Conservation (phyloP, 2,329 filamentous ascomycete genomes). For the Monilinia aucupariae region DNA sequence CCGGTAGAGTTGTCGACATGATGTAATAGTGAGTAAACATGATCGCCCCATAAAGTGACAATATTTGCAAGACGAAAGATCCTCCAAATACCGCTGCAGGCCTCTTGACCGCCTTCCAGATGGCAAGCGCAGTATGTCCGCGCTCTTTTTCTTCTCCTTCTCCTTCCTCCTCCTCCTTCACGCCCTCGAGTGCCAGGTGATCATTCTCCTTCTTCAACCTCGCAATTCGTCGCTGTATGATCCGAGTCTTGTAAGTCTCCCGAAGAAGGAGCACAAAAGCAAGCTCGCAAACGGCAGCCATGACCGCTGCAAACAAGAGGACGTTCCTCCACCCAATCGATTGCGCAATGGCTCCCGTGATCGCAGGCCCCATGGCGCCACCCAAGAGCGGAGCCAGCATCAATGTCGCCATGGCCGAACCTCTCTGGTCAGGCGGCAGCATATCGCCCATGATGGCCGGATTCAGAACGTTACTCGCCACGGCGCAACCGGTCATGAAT, state of each 20-base stretch:
- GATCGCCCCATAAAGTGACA: constrained; percentile 41
- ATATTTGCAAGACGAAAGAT: constrained; percentile 46
- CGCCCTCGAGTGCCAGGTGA: neutral
- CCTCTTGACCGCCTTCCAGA: constrained; percentile 35
- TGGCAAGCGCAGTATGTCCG: constrained; percentile 37
- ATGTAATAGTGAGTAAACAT: constrained; percentile 44
- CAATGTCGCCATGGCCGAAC: constrained; percentile 37
- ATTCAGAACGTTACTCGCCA: constrained; percentile 36
- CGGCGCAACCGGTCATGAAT: constrained; percentile 34
- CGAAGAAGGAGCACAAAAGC: constrained; percentile 41
- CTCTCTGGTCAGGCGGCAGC: constrained; percentile 43
- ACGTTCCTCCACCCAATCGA: constrained; percentile 47
- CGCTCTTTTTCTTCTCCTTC: neutral
- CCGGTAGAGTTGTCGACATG: constrained; percentile 42
- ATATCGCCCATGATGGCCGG: constrained; percentile 44
- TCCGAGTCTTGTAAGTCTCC: constrained; percentile 57
- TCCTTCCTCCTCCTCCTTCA: neutral
- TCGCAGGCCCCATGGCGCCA: constrained; percentile 34
- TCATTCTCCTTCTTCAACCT: constrained; percentile 31
- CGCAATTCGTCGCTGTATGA: constrained; percentile 43
- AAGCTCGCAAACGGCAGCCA: constrained; percentile 40
- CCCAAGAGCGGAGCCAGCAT: constrained; percentile 35
- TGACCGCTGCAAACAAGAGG: constrained; percentile 44
- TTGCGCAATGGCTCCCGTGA: constrained; percentile 39
- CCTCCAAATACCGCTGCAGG: constrained; percentile 41